Conservation (phyloP, 352 stramenopile genomes). For the Phytopythium litorale region DNA sequence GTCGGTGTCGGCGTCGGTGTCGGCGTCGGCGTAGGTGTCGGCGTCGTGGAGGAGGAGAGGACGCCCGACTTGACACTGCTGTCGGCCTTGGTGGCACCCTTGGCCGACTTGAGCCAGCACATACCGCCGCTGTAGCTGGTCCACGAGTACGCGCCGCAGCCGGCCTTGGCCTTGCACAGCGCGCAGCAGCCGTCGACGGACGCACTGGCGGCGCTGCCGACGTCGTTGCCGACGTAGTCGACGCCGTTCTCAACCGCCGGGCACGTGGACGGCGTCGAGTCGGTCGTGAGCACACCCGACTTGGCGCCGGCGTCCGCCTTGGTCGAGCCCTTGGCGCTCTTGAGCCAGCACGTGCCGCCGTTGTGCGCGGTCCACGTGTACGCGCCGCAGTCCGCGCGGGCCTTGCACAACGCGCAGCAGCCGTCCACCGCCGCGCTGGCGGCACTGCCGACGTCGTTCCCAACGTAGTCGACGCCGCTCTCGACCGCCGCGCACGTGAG, state of each 20-base stretch:
- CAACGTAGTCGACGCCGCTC: slow-evolving; percentile 37
- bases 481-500: slow-evolving; percentile 20
- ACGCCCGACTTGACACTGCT: slow-evolving; percentile 12
- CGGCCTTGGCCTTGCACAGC: slow-evolving; percentile 20
- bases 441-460: slow-evolving; percentile 31
- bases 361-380: slow-evolving; percentile 54
- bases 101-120: slow-evolving; percentile 54
- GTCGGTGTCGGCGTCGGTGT: slow-evolving; percentile 5
- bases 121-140: slow-evolving; percentile 38
- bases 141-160: slow-evolving; percentile 51
- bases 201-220: slow-evolving; percentile 14
- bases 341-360: slow-evolving; percentile 42
- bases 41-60: slow-evolving; percentile 1
- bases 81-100: slow-evolving; percentile 15
- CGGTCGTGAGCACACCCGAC: slow-evolving; percentile 14
- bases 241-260: slow-evolving; percentile 22
- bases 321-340: slow-evolving; percentile 21
- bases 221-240: slow-evolving; percentile 28
- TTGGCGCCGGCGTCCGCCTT: slow-evolving; percentile 7
- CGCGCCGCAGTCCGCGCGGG: slow-evolving; percentile 22
- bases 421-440: slow-evolving; percentile 21
- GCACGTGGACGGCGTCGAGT: slow-evolving; percentile 13
- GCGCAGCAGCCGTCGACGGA: slow-evolving; percentile 25
- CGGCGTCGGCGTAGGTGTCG: neutral
- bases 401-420: slow-evolving; percentile 32